These are phyloP conservation scores for Fomitopsis pulvina DNA, from an alignment of 768 basidiomycete genomes.

Conservation along the genomic window DNA sequence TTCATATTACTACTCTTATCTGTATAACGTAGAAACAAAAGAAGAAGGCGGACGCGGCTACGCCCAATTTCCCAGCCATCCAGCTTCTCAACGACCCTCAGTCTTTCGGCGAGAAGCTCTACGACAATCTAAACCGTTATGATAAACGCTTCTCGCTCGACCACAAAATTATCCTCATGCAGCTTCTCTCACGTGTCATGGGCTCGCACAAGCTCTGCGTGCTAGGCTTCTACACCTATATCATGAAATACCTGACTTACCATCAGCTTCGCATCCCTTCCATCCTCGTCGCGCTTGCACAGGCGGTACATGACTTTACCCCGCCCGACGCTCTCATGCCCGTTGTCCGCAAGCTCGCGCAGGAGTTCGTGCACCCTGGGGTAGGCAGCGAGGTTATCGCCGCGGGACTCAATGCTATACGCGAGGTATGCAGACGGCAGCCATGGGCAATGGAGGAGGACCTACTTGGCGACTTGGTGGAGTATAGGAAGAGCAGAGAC, in stretches of 20 bases:
- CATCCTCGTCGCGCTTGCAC: slow-evolving; percentile 90
- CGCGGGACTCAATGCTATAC: slow-evolving; percentile 92
- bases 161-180: slow-evolving; percentile 97
- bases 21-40: slow-evolving; percentile 28
- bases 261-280: slow-evolving; percentile 89
- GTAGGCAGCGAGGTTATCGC: slow-evolving; percentile 94
- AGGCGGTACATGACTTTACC: slow-evolving; percentile 91
- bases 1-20: background rate
- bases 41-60: slow-evolving; percentile 19
- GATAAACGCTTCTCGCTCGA: slow-evolving; percentile 96
- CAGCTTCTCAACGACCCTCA: slow-evolving; percentile 94
- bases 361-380: slow-evolving; percentile 96
- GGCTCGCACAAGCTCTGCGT: slow-evolving; percentile 89
- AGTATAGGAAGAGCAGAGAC: slow-evolving; percentile 93
- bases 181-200: slow-evolving; percentile 91
- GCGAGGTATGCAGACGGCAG: slow-evolving; percentile 91
- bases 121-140: slow-evolving; percentile 72
- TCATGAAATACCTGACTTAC: slow-evolving; percentile 88
- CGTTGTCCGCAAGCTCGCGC: slow-evolving; percentile 84
- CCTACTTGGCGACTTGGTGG: slow-evolving; percentile 83
- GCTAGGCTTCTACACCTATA: slow-evolving; percentile 92
- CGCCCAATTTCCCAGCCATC: slow-evolving; percentile 83
- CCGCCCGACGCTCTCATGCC: slow-evolving; percentile 91
- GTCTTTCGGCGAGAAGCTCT: slow-evolving; percentile 90
- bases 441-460: slow-evolving; percentile 98